Conservation (phyloP, 495 filamentous ascomycete genomes). For the Apiosordaria backusii region DNA sequence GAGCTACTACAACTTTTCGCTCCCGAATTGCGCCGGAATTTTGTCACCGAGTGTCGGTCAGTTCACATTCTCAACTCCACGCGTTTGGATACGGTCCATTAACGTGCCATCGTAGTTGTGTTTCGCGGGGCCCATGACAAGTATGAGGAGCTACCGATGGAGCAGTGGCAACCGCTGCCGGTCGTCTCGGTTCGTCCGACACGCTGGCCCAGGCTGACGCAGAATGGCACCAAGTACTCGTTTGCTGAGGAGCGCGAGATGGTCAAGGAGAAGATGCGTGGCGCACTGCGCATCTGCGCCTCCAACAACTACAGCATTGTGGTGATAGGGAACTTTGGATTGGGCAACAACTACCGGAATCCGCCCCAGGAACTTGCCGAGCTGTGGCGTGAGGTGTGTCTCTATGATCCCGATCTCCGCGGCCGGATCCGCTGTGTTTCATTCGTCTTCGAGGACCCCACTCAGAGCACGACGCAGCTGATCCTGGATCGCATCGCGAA, state of each 20-base stretch:
- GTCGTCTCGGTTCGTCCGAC: slow-evolving; percentile 70
- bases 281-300: slow-evolving; percentile 63
- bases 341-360: slow-evolving; percentile 66
- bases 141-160: slow-evolving; percentile 43
- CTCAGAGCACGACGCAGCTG: slow-evolving; percentile 42
- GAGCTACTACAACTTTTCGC: slow-evolving; percentile 63
- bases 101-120: slow-evolving; percentile 34
- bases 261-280: slow-evolving; percentile 67
- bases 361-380: slow-evolving; percentile 62
- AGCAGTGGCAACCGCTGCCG: slow-evolving; percentile 52
- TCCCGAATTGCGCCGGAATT: slow-evolving; percentile 62
- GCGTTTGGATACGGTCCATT: slow-evolving; percentile 20
- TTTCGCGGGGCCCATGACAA: slow-evolving; percentile 47
- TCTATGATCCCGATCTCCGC: slow-evolving; percentile 61
- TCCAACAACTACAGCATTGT: slow-evolving; percentile 55
- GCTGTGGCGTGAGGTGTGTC: slow-evolving; percentile 65
- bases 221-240: slow-evolving; percentile 60
- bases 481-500: slow-evolving; percentile 50
- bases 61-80: too few species aligned
- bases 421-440: slow-evolving; percentile 65
- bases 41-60: slow-evolving; percentile 63
- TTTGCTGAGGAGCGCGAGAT: slow-evolving; percentile 65
- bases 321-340: slow-evolving; percentile 69
- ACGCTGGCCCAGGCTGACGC: slow-evolving; percentile 65
- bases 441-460: slow-evolving; percentile 61